A percentile compares a stretch with the other conserved stretches of the same genome.
Evolutionary conservation across 1,284 basidiomycete genomes (phyloP).

Genomic region (Pterulicium gracile): DNA sequence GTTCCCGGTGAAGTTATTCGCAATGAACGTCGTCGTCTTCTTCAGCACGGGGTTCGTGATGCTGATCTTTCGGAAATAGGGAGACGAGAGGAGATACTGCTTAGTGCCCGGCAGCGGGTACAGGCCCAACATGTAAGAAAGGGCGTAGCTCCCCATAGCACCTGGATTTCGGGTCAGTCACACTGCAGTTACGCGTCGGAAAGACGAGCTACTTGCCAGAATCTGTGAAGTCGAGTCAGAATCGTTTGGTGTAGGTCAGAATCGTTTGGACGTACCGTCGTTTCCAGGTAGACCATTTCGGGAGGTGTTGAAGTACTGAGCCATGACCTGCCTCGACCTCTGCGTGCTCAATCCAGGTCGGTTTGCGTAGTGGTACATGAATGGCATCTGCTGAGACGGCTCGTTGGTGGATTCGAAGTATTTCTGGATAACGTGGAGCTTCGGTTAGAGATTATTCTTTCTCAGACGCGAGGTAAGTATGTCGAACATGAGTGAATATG

Average conservation of each 20-base stretch:
- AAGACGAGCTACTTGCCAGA: slow-evolving; percentile 20
- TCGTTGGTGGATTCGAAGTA: slow-evolving; percentile 50
- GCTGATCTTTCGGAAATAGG: slow-evolving; percentile 48
- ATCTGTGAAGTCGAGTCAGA: no score
- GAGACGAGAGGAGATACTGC: slow-evolving; percentile 49
- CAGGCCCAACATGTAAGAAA: slow-evolving; percentile 48
- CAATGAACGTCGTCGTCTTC: slow-evolving; percentile 43
- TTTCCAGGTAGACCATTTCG: slow-evolving; percentile 47
- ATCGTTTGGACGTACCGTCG: slow-evolving; percentile 47
- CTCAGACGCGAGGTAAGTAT: no score
- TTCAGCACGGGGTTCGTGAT: slow-evolving; percentile 48
- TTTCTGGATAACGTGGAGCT: no score
- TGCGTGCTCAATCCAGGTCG: slow-evolving; percentile 45
- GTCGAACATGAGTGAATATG: slow-evolving; percentile 37
- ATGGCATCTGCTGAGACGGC: slow-evolving; percentile 51
- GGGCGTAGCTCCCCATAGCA: slow-evolving; percentile 60
- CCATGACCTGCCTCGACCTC: slow-evolving; percentile 41
- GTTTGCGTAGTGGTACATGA: slow-evolving; percentile 58
- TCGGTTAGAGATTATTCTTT: no score
- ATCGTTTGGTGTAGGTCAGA: no score
- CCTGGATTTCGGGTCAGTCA: slow-evolving; percentile 22
- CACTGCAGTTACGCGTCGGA: neutral
- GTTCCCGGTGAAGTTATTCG: slow-evolving; percentile 41
- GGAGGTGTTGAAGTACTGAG: slow-evolving; percentile 44
- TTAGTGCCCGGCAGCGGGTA: slow-evolving; percentile 52